These are phyloP conservation scores for Dioszegia aurantiaca DNA, from an alignment of 768 basidiomycete genomes.

Conservation along the genomic window DNA sequence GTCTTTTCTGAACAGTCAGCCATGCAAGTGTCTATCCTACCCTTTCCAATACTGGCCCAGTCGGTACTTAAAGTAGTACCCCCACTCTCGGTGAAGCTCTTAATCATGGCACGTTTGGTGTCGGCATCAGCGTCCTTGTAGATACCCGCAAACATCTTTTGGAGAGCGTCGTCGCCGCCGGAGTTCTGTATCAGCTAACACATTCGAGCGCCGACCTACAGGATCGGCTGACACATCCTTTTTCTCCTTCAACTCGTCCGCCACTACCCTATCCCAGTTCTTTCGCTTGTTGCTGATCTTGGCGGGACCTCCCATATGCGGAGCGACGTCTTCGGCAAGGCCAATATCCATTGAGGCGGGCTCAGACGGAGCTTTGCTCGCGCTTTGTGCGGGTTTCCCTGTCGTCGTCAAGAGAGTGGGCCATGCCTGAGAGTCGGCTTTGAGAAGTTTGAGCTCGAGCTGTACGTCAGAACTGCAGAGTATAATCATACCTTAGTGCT, in stretches of 20 bases:
- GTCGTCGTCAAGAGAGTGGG: conserved; percentile 17
- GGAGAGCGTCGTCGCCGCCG: conserved; percentile 80
- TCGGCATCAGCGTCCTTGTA: conserved; percentile 88
- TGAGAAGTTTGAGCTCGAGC: conserved; percentile 75
- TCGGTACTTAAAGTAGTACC: conserved; percentile 95
- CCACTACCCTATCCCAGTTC: conserved; percentile 85
- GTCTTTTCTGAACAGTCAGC: conserved; percentile 28
- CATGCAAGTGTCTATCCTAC: conserved; percentile 25
- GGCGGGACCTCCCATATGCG: conserved; percentile 3
- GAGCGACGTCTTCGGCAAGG: background rate
- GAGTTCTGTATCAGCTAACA: conserved; percentile 60
- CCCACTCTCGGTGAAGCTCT: conserved; percentile 90
- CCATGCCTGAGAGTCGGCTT: conserved; percentile 71
- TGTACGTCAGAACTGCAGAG: conserved; percentile 7
- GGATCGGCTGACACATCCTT: conserved; percentile 58
- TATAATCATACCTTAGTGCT: conserved; percentile 63
- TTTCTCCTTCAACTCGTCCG: conserved; percentile 66
- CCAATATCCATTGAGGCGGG: background rate
- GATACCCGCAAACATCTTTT: conserved; percentile 76
- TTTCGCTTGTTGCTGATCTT: conserved; percentile 57
- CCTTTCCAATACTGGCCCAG: conserved; percentile 82
- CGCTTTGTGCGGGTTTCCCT: background rate
- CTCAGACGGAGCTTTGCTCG: background rate
- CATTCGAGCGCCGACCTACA: conserved; percentile 9
- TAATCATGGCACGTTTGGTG: conserved; percentile 92